phyloP scores from a whole-genome alignment of 139 green algal genomes.

The Chlamydomonas asymmetrica region DNA sequence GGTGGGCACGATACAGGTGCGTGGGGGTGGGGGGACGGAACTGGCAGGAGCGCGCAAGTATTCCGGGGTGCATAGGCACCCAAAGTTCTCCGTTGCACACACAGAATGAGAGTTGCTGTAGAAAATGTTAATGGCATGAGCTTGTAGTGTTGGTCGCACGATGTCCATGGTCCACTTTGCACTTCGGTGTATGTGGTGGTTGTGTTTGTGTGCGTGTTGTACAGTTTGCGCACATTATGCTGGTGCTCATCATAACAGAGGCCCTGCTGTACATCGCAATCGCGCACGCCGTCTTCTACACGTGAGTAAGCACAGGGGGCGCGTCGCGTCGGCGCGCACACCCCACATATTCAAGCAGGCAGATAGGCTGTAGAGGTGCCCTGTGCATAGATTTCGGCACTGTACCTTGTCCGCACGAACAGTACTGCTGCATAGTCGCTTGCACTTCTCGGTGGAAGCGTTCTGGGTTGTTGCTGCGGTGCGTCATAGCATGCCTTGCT shows the following conservation, averaged over 20 bases:
- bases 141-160: not conserved
- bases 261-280: conserved; percentile 20
- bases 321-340: not conserved
- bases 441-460: not conserved
- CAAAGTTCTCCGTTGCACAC: not conserved
- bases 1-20: conserved; percentile 48
- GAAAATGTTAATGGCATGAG: not conserved
- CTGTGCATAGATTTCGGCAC: not conserved
- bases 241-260: conserved; percentile 43
- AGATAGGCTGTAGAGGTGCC: not conserved
- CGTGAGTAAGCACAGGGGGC: not conserved
- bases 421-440: not conserved
- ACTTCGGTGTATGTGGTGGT: not conserved
- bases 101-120: not conserved
- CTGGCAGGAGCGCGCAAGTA: not conserved
- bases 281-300: conserved; percentile 8
- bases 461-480: not conserved
- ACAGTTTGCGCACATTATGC: conserved; percentile 47
- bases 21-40: not conserved
- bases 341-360: not conserved
- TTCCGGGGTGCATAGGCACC: not conserved
- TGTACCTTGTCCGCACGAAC: not conserved
- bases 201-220: conserved; percentile 1
- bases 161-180: too few species aligned
- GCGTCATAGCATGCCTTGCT: too few species aligned